Conservation (phyloP, 306 rosid species). For the Vigna angularis region DNA sequence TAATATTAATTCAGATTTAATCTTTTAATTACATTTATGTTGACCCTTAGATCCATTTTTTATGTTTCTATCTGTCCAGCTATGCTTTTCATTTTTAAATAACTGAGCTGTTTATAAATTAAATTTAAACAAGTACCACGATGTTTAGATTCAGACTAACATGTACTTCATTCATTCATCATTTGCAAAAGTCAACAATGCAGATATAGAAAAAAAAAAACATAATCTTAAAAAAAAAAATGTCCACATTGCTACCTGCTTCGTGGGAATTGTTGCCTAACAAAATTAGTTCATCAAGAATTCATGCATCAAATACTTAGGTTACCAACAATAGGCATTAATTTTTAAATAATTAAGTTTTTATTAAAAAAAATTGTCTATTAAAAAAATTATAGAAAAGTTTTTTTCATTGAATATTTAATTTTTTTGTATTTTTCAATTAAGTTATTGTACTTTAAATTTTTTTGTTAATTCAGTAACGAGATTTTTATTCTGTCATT, state of each 20-base stretch:
- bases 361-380: too few species aligned
- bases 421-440: too few species aligned
- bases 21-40: not conserved
- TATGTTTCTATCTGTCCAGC: not conserved
- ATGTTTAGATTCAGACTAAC: not conserved
- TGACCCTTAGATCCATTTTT: not conserved
- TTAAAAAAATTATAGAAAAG: too few species aligned
- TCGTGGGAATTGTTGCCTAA: constrained; percentile 6
- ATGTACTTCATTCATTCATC: not conserved
- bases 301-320: constrained; percentile 31
- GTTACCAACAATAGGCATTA: constrained; percentile 16
- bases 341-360: too few species aligned
- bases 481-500: too few species aligned
- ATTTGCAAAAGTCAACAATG: constrained; percentile 21
- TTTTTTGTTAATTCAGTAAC: too few species aligned
- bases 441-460: too few species aligned
- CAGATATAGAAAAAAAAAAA: not conserved
- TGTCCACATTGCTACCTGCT: not conserved
- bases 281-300: constrained; percentile 21
- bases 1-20: not conserved
- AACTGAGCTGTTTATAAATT: not conserved
- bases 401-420: too few species aligned
- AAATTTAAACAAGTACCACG: too few species aligned
- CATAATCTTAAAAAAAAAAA: not conserved
- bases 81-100: not conserved